A percentile compares a stretch with the other conserved stretches of the same genome.
These are phyloP conservation scores for Takakia lepidozioides DNA, from an alignment of 225 moss, liverwort and hornwort genomes.

Conservation along the genomic window DNA sequence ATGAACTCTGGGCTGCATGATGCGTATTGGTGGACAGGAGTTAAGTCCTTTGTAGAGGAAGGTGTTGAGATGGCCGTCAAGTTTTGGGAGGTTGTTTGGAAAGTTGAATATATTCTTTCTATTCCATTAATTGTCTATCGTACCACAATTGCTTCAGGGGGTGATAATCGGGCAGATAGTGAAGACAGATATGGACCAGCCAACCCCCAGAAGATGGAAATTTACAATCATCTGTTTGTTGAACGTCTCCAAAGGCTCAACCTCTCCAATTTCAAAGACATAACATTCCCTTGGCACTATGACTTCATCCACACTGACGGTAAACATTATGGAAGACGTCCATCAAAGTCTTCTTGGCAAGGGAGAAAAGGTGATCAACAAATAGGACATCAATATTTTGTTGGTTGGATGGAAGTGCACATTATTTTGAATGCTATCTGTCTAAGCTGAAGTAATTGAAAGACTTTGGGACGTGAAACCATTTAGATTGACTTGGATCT, in stretches of 20 bases:
- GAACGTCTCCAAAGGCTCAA: conserved; percentile 22
- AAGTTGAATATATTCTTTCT: neutral
- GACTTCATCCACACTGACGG: conserved; percentile 50
- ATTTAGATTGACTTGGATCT: no score
- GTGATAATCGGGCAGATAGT: conserved; percentile 17
- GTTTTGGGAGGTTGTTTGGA: conserved; percentile 42
- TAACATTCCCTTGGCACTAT: conserved; percentile 51
- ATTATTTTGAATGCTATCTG: no score
- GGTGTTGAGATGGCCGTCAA: conserved; percentile 41
- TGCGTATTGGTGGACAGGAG: conserved; percentile 31
- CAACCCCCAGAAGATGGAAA: conserved; percentile 56
- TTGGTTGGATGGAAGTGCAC: conserved; percentile 48
- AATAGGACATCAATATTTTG: conserved; percentile 51
- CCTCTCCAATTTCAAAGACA: conserved; percentile 24
- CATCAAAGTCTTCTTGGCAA: conserved; percentile 36
- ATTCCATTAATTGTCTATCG: conserved; percentile 21
- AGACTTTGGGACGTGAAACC: no score
- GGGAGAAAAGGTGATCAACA: no score
- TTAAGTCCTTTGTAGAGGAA: conserved; percentile 20
- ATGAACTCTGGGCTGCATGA: conserved; percentile 73
- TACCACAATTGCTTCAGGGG: conserved; percentile 35
- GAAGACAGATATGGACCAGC: conserved; percentile 46
- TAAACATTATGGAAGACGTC: conserved; percentile 44
- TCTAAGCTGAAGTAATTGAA: no score
- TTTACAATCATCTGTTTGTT: conserved; percentile 47